Evolutionary conservation across 2,329 filamentous ascomycete species (phyloP).

Genomic region (Aspergillus sp.): DNA sequence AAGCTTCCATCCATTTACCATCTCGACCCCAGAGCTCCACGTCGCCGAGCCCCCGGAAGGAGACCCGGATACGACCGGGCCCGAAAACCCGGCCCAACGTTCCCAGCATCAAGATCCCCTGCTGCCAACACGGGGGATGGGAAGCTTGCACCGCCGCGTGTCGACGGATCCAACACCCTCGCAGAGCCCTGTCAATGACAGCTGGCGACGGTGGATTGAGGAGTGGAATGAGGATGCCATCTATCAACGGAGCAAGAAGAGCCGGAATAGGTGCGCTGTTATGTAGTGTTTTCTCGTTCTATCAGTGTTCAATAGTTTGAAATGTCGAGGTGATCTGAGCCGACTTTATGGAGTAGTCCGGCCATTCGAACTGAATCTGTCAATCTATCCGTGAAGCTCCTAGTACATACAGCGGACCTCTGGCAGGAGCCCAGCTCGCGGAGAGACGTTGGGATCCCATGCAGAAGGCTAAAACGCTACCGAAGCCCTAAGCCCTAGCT

Average conservation of each 20-base stretch:
- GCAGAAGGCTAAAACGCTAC: no score
- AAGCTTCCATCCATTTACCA: no score
- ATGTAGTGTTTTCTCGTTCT: no score
- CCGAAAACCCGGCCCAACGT: constrained; percentile 9
- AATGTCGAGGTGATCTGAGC: no score
- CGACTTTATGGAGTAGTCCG: no score
- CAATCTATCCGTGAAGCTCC: no score
- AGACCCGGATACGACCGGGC: constrained; percentile 4
- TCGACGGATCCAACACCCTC: constrained; percentile 25
- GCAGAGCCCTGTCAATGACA: constrained; percentile 21
- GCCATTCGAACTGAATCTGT: no score
- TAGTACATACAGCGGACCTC: no score
- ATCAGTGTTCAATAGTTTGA: no score
- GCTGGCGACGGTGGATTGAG: constrained; percentile 30
- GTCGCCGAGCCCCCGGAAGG: not conserved
- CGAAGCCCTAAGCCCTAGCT: no score
- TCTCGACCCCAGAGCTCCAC: constrained; percentile 5
- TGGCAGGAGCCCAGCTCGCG: no score
- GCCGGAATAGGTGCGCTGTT: constrained; percentile 27
- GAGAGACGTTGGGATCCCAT: no score
- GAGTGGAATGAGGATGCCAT: constrained; percentile 33
- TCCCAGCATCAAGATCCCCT: constrained; percentile 12
- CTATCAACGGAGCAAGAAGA: constrained; percentile 24
- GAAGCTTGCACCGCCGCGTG: constrained; percentile 16
- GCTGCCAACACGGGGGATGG: constrained; percentile 5